Conservation (phyloP, 2,329 filamentous ascomycete genomes). For the Fusarium agapanthi region DNA sequence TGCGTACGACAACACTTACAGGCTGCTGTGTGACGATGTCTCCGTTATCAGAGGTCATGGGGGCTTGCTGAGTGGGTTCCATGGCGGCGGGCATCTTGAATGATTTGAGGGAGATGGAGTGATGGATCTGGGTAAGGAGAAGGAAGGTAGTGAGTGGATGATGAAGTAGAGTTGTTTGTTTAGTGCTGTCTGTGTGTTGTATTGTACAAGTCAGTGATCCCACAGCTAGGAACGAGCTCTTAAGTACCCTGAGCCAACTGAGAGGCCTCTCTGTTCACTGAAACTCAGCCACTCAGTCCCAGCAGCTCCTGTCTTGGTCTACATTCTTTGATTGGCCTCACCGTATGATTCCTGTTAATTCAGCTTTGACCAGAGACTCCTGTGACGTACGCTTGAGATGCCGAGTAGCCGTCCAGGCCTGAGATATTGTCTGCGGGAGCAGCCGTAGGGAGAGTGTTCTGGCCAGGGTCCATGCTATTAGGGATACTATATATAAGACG, state of each 20-base stretch:
- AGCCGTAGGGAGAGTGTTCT: constrained; percentile 17
- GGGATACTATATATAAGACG: neutral
- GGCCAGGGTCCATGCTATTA: constrained; percentile 1
- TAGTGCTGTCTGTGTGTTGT: constrained; percentile 6
- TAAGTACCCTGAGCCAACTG: constrained; percentile 24
- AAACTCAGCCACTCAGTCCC: constrained; percentile 13
- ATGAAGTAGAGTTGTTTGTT: constrained; percentile 22
- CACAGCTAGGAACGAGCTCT: constrained; percentile 23
- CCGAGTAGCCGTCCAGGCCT: constrained; percentile 28
- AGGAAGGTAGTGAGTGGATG: neutral
- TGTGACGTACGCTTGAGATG: constrained; percentile 31
- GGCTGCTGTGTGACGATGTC: constrained; percentile 54
- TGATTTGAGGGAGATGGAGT: neutral
- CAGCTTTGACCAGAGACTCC: neutral
- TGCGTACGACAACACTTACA: constrained; percentile 42
- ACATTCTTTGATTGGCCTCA: constrained; percentile 13
- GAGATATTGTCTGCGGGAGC: constrained; percentile 6
- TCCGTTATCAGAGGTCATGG: constrained; percentile 51
- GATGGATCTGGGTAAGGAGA: neutral
- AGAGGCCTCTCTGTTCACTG: constrained; percentile 14
- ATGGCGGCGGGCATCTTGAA: constrained; percentile 52
- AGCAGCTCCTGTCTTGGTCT: neutral
- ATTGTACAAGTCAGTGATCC: constrained; percentile 16
- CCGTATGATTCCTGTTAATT: neutral
- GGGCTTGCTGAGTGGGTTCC: constrained; percentile 55